Base-by-base conservation (phyloP, 164 flowering plant genomes). In the Amborella trichopoda region DNA sequence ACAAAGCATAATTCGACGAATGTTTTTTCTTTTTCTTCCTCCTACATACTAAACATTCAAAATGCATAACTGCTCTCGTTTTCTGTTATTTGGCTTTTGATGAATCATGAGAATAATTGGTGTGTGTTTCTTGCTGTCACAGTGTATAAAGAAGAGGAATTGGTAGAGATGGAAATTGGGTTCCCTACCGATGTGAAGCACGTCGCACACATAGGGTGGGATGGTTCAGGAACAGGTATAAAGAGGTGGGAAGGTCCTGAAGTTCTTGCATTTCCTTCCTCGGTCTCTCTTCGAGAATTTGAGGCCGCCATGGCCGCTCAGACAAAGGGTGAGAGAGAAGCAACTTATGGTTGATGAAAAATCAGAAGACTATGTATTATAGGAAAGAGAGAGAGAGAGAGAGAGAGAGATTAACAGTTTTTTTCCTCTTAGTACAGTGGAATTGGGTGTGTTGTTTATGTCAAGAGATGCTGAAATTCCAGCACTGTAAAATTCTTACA, bases 171-270 rank as follows among this genome's bases (percentile, higher is more conserved):
- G 72, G 89, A 88, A 63, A 88, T 88, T 50, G 97, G 97, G 42
- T 47, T 52, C n/a, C 97, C 97, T 40, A 84, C 94, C 32, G 80
- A 88, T 70, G 94, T 81, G 58, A 78, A 80, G 68, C 97, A 88
- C 63, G 82, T 84, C 26, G 66, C 87, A 25, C 97, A 88, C 65
- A 84, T 88, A 53, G 97, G 94, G 53, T 71, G 69, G 70, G 93
- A 84, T 67, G 78, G 76, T 6, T 61, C 86, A 0, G 74, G 70
- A 28, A 48, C 71, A 6, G 13, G 34, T 17, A 6, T 64, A 14
- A 64, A 48, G 36, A 68, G 68, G 1, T 78, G 81, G 83, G 80
- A 78, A 36, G 62, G 60, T 38, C 61, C 71, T 13, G 52, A 61
- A 26, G 32, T 75, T 48, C 65, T 74, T 11, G 71, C n/a, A n/a